These are phyloP conservation scores for Phaeosphaeriaceae sp. DNA, from an alignment of 2,329 filamentous ascomycete species.

Conservation along the genomic window DNA sequence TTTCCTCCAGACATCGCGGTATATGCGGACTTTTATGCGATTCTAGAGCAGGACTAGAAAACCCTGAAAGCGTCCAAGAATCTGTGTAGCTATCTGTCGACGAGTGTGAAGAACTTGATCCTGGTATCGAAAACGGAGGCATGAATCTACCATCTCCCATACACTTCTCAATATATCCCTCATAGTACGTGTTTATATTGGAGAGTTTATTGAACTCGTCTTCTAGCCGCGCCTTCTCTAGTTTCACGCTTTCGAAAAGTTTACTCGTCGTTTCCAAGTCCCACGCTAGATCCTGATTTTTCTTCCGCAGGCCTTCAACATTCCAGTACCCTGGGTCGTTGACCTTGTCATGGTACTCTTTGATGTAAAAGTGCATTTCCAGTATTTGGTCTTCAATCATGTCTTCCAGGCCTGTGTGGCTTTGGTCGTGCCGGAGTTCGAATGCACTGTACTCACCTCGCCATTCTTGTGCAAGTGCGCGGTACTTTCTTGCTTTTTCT, in stretches of 20 bases:
- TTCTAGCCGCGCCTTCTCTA: slow-evolving; percentile 2
- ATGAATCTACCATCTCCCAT: background rate
- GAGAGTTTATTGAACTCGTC: background rate
- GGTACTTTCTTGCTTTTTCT: background rate
- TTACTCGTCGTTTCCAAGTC: background rate
- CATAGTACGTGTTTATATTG: background rate
- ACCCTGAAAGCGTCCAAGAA: too few relatives aligned
- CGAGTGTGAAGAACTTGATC: background rate
- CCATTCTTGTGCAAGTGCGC: background rate
- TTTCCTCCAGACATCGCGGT: background rate
- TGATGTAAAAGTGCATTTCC: slow-evolving; percentile 12
- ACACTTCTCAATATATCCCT: slow-evolving; percentile 3
- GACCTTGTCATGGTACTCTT: slow-evolving; percentile 14
- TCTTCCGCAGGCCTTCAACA: slow-evolving; percentile 7
- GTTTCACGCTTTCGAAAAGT: slow-evolving; percentile 2
- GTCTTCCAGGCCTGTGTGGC: slow-evolving; percentile 2
- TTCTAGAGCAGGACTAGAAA: background rate
- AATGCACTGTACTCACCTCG: slow-evolving; percentile 1
- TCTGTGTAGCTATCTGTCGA: background rate
- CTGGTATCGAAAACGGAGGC: background rate
- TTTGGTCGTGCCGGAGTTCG: slow-evolving; percentile 3
- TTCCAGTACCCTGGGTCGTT: slow-evolving; percentile 10
- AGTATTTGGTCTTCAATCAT: background rate
- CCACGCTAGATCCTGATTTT: slow-evolving; percentile 6
- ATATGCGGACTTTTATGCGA: background rate